Conservation (phyloP, 176 grass and related monocot species). For the Neostapfia colusana region DNA sequence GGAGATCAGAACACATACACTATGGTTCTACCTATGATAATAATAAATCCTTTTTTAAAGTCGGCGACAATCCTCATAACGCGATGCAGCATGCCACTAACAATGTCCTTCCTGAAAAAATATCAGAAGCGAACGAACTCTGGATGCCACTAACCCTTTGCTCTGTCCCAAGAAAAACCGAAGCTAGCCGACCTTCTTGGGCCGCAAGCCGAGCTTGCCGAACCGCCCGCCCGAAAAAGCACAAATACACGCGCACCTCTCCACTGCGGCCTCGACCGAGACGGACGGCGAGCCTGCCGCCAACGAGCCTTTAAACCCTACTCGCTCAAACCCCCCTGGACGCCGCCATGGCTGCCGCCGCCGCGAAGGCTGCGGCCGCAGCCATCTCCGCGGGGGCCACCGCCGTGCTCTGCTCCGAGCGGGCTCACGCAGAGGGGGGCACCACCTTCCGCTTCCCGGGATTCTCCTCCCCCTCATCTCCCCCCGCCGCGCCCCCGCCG, state of each 20-base stretch:
- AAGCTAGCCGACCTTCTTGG: conserved; percentile 36
- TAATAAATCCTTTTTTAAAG: not conserved
- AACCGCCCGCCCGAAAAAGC: not conserved
- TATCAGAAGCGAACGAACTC: conserved; percentile 13
- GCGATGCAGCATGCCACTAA: not conserved
- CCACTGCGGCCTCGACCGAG: conserved; percentile 1
- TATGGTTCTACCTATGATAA: too few species aligned
- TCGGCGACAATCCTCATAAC: not conserved
- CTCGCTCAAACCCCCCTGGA: conserved; percentile 24
- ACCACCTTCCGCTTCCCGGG: conserved; percentile 49
- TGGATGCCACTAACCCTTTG: too few species aligned
- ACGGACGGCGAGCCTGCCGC: conserved; percentile 16
- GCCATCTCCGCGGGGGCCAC: conserved; percentile 43
- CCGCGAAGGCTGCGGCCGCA: conserved; percentile 49
- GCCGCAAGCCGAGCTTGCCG: conserved; percentile 31
- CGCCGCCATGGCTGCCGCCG: conserved; percentile 29
- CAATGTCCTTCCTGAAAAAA: not conserved
- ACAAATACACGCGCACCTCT: conserved; percentile 34
- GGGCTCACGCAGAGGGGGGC: conserved; percentile 46
- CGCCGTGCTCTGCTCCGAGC: conserved; percentile 35
- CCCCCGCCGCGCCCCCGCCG: conserved; percentile 5
- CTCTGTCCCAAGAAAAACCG: not conserved
- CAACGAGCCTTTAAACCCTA: conserved; percentile 55
- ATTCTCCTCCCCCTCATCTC: conserved; percentile 39
- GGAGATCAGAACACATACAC: not conserved